Conservation (phyloP, 2,329 filamentous ascomycete genomes). For the Aspergillus sp. region DNA sequence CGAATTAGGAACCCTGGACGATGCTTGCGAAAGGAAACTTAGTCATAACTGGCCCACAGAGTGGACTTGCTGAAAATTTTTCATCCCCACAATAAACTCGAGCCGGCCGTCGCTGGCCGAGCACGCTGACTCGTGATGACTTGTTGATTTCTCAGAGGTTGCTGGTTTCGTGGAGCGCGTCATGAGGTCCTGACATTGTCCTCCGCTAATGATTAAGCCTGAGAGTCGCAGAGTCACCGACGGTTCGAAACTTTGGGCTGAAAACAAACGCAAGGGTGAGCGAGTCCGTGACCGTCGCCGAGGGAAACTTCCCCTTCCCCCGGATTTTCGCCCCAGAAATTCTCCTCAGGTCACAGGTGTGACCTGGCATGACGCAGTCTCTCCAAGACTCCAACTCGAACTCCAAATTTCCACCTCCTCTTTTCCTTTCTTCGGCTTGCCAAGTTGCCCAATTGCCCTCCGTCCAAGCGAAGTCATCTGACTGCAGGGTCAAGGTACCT, state of each 20-base stretch:
- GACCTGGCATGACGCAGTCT: slow-evolving; percentile 13
- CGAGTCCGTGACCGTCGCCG: background rate
- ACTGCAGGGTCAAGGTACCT: background rate
- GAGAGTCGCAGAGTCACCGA: background rate
- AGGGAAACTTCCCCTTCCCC: slow-evolving; percentile 11
- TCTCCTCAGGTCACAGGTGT: slow-evolving; percentile 1
- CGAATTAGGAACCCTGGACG: background rate
- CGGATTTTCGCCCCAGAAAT: slow-evolving; percentile 18
- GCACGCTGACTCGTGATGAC: background rate
- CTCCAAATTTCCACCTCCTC: background rate
- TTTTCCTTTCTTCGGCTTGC: slow-evolving; percentile 1
- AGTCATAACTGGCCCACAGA: background rate
- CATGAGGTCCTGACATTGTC: background rate
- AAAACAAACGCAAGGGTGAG: background rate
- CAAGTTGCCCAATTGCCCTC: background rate
- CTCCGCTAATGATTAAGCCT: background rate
- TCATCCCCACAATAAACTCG: background rate
- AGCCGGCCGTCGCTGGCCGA: background rate
- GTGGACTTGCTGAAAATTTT: slow-evolving; percentile 7
- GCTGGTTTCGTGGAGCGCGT: background rate
- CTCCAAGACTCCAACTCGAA: background rate
- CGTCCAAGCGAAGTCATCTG: background rate
- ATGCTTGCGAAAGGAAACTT: slow-evolving; percentile 8
- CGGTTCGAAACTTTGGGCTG: background rate
- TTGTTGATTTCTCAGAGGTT: background rate